These are phyloP conservation scores for Gossypium raimondii DNA, from an alignment of 345 rosid genomes.

Conservation along the genomic window DNA sequence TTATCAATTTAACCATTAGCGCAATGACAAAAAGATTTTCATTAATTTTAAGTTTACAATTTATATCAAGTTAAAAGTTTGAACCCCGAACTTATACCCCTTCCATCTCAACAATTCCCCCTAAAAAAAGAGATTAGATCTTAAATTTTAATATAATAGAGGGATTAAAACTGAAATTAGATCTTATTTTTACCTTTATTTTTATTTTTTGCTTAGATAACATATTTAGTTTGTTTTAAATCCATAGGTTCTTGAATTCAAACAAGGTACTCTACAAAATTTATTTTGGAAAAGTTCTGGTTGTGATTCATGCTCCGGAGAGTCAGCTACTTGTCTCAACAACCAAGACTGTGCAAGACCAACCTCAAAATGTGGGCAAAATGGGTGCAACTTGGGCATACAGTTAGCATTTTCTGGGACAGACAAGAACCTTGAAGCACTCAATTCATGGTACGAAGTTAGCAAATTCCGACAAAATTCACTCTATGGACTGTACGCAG, in stretches of 20 bases:
- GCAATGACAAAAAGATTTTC: too few relatives aligned
- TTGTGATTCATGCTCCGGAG: constrained; percentile 50
- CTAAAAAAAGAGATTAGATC: not conserved
- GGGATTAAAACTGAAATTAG: not conserved
- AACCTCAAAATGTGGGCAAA: constrained; percentile 49
- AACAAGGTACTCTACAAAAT: constrained; percentile 69
- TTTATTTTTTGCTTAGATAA: not conserved
- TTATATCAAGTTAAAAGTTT: too few relatives aligned
- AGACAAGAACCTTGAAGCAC: constrained; percentile 58
- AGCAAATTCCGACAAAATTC: constrained; percentile 61
- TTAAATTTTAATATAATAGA: not conserved
- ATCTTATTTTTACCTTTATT: not conserved
- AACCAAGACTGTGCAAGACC: constrained; percentile 68
- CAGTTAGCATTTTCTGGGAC: constrained; percentile 85
- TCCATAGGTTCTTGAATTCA: constrained; percentile 74
- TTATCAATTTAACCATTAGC: not conserved
- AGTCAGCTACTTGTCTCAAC: constrained; percentile 43
- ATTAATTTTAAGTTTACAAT: too few relatives aligned
- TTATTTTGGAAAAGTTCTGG: constrained; percentile 79
- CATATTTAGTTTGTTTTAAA: not conserved
- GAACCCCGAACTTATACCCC: too few relatives aligned
- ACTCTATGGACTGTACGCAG: constrained; percentile 49
- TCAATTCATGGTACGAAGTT: constrained; percentile 91
- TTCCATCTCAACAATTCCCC: too few relatives aligned
- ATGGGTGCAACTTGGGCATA: constrained; percentile 53